Conservation (phyloP, 352 stramenopile species). For the Phytophthora idaei region DNA sequence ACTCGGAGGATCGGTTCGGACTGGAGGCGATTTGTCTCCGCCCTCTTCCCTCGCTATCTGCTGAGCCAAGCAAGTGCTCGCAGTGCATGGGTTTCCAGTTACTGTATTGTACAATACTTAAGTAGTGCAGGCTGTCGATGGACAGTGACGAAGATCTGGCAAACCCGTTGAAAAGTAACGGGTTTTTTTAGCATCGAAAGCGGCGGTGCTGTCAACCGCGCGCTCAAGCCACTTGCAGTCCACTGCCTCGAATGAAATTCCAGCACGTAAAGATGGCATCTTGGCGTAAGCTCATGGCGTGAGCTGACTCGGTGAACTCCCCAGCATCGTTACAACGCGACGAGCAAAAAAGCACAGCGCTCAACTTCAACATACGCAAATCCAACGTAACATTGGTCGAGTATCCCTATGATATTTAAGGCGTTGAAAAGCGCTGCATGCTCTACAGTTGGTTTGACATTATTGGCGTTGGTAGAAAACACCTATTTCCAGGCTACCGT, state of each 20-base stretch:
- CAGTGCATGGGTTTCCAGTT: neutral
- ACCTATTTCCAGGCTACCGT: constrained; percentile 9
- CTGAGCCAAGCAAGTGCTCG: constrained; percentile 2
- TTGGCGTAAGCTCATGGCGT: constrained; percentile 4
- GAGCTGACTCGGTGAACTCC: neutral
- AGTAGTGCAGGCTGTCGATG: too few relatives aligned
- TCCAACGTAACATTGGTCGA: constrained; percentile 2
- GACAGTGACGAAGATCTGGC: neutral
- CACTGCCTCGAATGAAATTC: constrained; percentile 34
- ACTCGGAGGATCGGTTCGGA: constrained; percentile 29
- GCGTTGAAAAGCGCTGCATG: neutral
- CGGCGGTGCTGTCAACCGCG: neutral
- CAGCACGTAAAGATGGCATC: neutral
- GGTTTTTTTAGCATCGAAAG: neutral
- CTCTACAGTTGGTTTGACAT: neutral
- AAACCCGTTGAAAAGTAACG: constrained; percentile 31
- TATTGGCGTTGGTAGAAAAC: neutral
- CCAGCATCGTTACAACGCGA: constrained; percentile 17
- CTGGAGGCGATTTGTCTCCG: constrained; percentile 5
- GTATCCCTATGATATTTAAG: neutral
- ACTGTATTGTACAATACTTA: too few relatives aligned
- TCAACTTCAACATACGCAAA: constrained; percentile 25
- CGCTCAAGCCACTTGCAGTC: constrained; percentile 1
- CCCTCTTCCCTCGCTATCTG: constrained; percentile 1
- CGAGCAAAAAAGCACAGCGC: constrained; percentile 7